Conservation (phyloP, 2,329 filamentous ascomycete species). For the Huntiella decipiens region DNA sequence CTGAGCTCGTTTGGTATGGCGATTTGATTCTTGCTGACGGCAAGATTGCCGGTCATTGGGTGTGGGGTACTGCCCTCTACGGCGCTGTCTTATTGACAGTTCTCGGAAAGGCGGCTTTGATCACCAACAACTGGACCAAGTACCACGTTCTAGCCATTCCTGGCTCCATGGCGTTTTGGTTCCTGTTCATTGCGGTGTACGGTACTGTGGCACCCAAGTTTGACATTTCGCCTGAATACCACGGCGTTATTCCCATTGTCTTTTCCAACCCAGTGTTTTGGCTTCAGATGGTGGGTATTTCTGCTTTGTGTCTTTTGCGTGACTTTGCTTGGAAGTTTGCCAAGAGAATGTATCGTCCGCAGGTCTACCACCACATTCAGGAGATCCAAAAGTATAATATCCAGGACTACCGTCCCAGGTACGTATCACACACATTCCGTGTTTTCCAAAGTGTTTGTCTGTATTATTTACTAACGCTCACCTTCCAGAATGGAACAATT, state of each 20-base stretch:
- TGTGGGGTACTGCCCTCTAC: conserved; percentile 92
- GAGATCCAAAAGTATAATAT: conserved; percentile 99
- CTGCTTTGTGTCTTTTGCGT: conserved; percentile 62
- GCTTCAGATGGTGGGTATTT: conserved; percentile 67
- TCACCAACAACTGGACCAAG: conserved; percentile 98
- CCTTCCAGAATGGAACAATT: conserved; percentile 83
- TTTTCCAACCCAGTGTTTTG: conserved; percentile 77
- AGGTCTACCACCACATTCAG: conserved; percentile 94
- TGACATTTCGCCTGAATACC: conserved; percentile 64
- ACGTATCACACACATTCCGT: conserved; percentile 19
- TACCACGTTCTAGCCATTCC: conserved; percentile 92
- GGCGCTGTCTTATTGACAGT: conserved; percentile 86
- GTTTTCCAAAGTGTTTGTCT: conserved; percentile 7
- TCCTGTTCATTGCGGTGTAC: conserved; percentile 75
- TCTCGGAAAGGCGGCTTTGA: conserved; percentile 79
- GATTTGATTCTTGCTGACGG: conserved; percentile 68
- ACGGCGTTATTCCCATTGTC: conserved; percentile 62
- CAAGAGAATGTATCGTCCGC: conserved; percentile 91
- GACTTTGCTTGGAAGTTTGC: conserved; percentile 96
- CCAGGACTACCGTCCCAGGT: conserved; percentile 93
- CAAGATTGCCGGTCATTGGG: conserved; percentile 78
- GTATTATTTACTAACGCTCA: conserved; percentile 7
- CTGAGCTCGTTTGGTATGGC: conserved; percentile 60
- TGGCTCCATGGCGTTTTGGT: conserved; percentile 80
- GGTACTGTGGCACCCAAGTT: conserved; percentile 69